Evolutionary conservation across 495 filamentous ascomycete species (phyloP).

Genomic region (Lasiosphaeria ovina): DNA sequence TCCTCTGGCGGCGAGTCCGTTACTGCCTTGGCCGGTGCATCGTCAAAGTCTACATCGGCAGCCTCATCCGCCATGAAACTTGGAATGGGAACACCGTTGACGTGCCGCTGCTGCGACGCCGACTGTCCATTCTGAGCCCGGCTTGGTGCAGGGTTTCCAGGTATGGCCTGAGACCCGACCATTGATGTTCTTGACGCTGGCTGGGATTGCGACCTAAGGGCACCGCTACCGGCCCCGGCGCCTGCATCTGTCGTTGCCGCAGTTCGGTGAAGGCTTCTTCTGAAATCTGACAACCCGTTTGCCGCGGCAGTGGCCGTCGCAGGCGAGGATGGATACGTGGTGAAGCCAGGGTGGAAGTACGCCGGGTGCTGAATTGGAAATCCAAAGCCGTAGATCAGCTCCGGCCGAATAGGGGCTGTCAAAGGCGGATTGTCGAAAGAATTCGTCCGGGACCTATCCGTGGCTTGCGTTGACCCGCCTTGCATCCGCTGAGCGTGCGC

Average conservation of each 20-base stretch:
- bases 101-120: slow-evolving; percentile 36
- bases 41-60: slow-evolving; percentile 36
- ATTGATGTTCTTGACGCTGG: slow-evolving; percentile 48
- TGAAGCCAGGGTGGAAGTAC: slow-evolving; percentile 35
- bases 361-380: slow-evolving; percentile 24
- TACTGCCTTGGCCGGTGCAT: slow-evolving; percentile 28
- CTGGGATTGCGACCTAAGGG: slow-evolving; percentile 57
- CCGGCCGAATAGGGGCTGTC: slow-evolving; percentile 49
- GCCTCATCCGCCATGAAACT: slow-evolving; percentile 50
- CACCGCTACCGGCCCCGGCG: slow-evolving; percentile 37
- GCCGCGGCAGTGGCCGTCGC: slow-evolving; percentile 37
- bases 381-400: slow-evolving; percentile 40
- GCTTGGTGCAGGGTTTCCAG: slow-evolving; percentile 22
- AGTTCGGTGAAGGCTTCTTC: slow-evolving; percentile 51
- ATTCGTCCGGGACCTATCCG: slow-evolving; percentile 51
- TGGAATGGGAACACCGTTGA: slow-evolving; percentile 43
- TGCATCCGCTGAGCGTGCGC: slow-evolving; percentile 47
- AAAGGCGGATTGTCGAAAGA: slow-evolving; percentile 54
- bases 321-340: slow-evolving; percentile 49
- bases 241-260: slow-evolving; percentile 37
- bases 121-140: slow-evolving; percentile 32
- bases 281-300: slow-evolving; percentile 40
- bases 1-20: slow-evolving; percentile 43
- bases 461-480: slow-evolving; percentile 25
- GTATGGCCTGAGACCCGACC: slow-evolving; percentile 16